Evolutionary conservation across 345 rosid genomes (phyloP).

Genomic region (Erodium maritimum): DNA sequence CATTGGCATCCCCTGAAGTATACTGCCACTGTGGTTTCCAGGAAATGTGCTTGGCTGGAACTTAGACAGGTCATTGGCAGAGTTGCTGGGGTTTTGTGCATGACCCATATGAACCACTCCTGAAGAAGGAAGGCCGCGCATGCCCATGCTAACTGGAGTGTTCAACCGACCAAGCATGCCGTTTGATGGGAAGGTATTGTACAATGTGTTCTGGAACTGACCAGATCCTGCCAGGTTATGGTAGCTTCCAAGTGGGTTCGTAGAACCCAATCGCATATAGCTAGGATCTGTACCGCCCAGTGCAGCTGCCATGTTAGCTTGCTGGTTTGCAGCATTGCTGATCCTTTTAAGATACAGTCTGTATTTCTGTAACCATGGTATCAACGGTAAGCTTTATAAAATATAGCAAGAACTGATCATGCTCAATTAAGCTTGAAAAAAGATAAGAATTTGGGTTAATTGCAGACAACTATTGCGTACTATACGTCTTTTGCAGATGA

Average conservation of each 20-base stretch:
- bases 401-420: too few relatives aligned
- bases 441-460: neutral
- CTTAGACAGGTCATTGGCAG: slow-evolving; percentile 23
- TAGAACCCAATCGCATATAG: slow-evolving; percentile 43
- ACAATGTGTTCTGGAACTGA: slow-evolving; percentile 36
- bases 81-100: slow-evolving; percentile 12
- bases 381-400: neutral
- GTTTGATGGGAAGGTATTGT: slow-evolving; percentile 40
- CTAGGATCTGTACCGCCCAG: slow-evolving; percentile 45
- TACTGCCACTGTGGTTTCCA: slow-evolving; percentile 31
- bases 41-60: slow-evolving; percentile 32
- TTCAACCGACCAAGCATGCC: slow-evolving; percentile 63
- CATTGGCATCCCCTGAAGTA: slow-evolving; percentile 63
- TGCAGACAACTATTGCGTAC: too few relatives aligned
- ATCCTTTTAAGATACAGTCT: slow-evolving; percentile 62
- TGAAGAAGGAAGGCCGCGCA: slow-evolving; percentile 48
- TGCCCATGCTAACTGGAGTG: slow-evolving; percentile 49
- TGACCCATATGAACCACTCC: slow-evolving; percentile 30
- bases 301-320: slow-evolving; percentile 50
- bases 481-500: too few relatives aligned
- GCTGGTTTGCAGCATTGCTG: slow-evolving; percentile 32
- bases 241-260: slow-evolving; percentile 36
- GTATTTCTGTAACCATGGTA: slow-evolving; percentile 43
- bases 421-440: neutral
- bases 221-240: slow-evolving; percentile 33